Evolutionary conservation across 129 eudicot species (phyloP), one percentile per base, ranked within the genome.

Genomic region (Pseudognaphalium luteoalbum): DNA sequence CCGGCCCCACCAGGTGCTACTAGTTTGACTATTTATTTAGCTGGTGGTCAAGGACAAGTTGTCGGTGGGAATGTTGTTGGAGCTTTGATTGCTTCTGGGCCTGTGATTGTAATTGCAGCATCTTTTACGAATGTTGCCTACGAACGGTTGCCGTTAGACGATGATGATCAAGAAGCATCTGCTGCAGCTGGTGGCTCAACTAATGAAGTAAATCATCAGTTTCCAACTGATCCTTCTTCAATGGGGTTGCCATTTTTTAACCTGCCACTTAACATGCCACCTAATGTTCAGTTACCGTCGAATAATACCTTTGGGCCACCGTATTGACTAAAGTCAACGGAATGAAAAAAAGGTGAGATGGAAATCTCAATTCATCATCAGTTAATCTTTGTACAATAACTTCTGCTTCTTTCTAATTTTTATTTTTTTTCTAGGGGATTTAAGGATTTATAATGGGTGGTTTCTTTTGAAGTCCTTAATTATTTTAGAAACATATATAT

Each of bases 1-100:
- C 97, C 97, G 12, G 97, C 97, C 1, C 97, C 97, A 0, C 93
- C 97, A 2, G 97, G 97, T 4, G 93, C 97, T 3, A 91, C 97
- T 2, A 91, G 97, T 30, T 68, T 91, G 73, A 86, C 91, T 29
- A 83, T 91, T n/a, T 91, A 91, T 68, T 63, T 91, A 47, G 97
- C 97, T 1, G 93, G 97, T 16, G 97, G 97, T 14, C 97, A 91
- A 82, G 95, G 92, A 0, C 94, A 88, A 52, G 94, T 88, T 44
- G 91, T 88, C 3, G 94, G 92, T 47, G 94, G 97, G 29, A 87
- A 85, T 75, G 97, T 87, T 5, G 90, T 87, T 52, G 97, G 97
- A 4, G 87, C 91, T 10, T 35, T 91, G 74, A 87, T 91, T 30
- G 97, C 97, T 7, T 79, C 97, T 0, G 95, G 90, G 8, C 95